A percentile compares a stretch with the other conserved stretches of the same genome.
phyloP scores from a whole-genome alignment of 2,329 filamentous ascomycete species.

The Apiospora hydei region DNA sequence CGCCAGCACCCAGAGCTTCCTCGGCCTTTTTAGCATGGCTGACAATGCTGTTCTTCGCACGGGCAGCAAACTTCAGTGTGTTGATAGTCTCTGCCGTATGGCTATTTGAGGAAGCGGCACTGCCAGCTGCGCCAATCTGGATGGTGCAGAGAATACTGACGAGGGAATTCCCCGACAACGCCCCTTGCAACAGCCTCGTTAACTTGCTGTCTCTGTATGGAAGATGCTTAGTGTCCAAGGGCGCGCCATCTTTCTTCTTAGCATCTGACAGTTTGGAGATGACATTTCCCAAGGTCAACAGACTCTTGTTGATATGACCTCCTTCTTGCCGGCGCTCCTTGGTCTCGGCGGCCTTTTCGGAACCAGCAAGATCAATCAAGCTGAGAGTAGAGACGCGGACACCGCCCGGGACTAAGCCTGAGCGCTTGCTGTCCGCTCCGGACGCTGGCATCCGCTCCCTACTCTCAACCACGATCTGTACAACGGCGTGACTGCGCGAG shows the following conservation, averaged over 20 bases:
- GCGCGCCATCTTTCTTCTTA: constrained; percentile 81
- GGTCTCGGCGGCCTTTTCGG: constrained; percentile 92
- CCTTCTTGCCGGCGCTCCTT: constrained; percentile 95
- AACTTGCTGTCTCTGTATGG: constrained; percentile 98
- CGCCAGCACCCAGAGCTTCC: constrained; percentile 80
- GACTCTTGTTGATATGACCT: constrained; percentile 97
- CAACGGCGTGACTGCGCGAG: constrained; percentile 96
- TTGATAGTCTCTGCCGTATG: constrained; percentile 92
- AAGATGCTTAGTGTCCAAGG: constrained; percentile 90
- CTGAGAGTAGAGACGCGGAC: constrained; percentile 95
- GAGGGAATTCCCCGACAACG: constrained; percentile 89
- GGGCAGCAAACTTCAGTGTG: constrained; percentile 94
- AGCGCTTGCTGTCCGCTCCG: constrained; percentile 67
- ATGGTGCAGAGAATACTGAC: constrained; percentile 98
- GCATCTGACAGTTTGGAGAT: constrained; percentile 90
- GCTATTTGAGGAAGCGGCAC: constrained; percentile 71
- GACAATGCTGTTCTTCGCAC: constrained; percentile 97
- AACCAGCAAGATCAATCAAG: constrained; percentile 94
- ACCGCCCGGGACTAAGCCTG: constrained; percentile 79
- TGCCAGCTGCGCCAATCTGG: constrained; percentile 81
- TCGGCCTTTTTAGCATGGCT: constrained; percentile 96
- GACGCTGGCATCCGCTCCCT: constrained; percentile 77
- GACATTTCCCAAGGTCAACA: constrained; percentile 93
- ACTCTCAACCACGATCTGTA: constrained; percentile 98
- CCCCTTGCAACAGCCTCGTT: constrained; percentile 89